phyloP scores from a whole-genome alignment of 305 asterid species.

The Fraxinus velutina region DNA sequence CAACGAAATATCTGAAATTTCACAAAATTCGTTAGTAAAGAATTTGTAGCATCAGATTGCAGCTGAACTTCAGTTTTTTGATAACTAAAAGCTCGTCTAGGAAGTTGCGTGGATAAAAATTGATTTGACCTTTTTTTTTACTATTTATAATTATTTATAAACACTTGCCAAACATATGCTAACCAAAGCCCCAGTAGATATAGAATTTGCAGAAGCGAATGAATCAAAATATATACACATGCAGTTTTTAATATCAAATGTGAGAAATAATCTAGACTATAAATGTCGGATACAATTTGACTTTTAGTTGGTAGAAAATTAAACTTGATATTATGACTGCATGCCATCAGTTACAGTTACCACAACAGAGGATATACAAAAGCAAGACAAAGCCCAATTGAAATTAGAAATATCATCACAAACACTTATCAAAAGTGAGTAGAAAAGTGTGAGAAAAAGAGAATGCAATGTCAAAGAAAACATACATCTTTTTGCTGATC shows the following conservation, averaged over 20 bases:
- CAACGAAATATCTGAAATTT: neutral
- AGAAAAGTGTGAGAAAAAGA: constrained; percentile 9
- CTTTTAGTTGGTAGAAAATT: neutral
- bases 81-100: neutral
- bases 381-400: constrained; percentile 4
- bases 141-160: neutral
- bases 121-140: neutral
- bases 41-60: neutral
- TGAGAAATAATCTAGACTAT: neutral
- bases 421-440: constrained; percentile 14
- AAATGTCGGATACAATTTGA: neutral
- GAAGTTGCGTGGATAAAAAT: neutral
- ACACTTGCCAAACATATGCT: neutral
- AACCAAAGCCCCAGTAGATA: constrained; percentile 11
- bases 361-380: constrained; percentile 3
- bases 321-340: neutral
- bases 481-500: constrained; percentile 65
- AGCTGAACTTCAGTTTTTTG: constrained; percentile 5
- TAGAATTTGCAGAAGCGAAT: constrained; percentile 11
- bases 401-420: constrained; percentile 11
- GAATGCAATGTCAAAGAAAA: constrained; percentile 23
- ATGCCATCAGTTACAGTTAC: neutral
- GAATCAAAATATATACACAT: neutral
- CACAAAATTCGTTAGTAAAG: neutral
- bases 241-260: neutral